Base-by-base conservation (phyloP, 331 rosid genomes). In the Rhamnella rubrinervis region DNA sequence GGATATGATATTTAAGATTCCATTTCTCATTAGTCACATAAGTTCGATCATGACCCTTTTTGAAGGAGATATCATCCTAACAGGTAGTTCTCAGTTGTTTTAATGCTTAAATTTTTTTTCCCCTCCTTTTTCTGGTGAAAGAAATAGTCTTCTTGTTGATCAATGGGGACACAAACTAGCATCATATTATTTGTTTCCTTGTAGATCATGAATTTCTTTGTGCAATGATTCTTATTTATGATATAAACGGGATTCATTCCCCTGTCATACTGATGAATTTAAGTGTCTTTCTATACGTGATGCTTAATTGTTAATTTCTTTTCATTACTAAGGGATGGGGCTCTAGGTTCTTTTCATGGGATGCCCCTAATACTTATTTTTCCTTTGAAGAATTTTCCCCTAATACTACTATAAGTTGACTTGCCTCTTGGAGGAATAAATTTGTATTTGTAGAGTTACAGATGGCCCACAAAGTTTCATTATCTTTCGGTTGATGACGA, bases 61-160 rank as follows among this genome's bases (percentile, higher is more conserved):
- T 62, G 97, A 90, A 85, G 97, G 98, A 77, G 98, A 93, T 82
- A 96, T 93, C 63, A 87, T 90, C 59, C 89, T 93, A 18, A 90
- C 98, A 68, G 97, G 98, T 93, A 88, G 52, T 51, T 68, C 35
- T 0, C 17, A 39, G 44, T 58, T 56, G 23, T 68, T 55, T 66
- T 25, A 40, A 61, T 41, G 55, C 75, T 35, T 50, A 23, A 35
- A 7, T 28, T 28, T 28, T 28, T 1, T 28, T 0, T n/a, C 35
- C 35, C 35, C 35, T 28, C 35, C 41, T 66, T 5, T 13, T 53
- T 44, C n/a, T 47, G 52, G 12, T 47, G 52, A 9, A 9, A 47
- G 52, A 11, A 47, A 47, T 47, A 47, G 35, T 52, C 19, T 52
- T 52, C 19, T 52, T 52, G 57, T 52, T 52, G 57, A 52, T 52